Evolutionary conservation across 352 stramenopile genomes (phyloP), one percentile per base, ranked within the genome.

Genomic region (Pythium chondricola): DNA sequence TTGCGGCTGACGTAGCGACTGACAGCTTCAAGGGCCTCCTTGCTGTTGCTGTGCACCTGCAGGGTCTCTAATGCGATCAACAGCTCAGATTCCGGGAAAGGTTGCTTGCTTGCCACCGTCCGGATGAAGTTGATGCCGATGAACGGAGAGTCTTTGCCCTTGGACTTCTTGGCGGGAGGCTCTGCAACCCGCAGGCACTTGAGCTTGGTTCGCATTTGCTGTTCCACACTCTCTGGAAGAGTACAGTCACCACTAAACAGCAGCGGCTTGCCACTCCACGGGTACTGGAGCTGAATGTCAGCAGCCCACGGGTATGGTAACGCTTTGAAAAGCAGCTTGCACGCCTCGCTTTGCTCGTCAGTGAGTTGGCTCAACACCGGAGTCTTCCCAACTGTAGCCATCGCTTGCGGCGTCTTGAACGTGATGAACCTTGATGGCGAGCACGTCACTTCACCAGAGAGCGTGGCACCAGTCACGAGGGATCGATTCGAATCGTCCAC

Each of bases 31-130:
- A 61, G 32, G 1, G 58, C 51, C 27, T 82, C 71, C 0, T 45
- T 49, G 18, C 65, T 48, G 11, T 63, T 41, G 49, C 82, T 83
- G 13, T 67, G 59, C 4, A 90, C 62, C 20, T 58, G 41, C 0
- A 90, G 51, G 13, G 74, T 30, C 38, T 90, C 79, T n/a, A 90
- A 36, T 14, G 67, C 71, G 11, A 47, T 13, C n/a, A 90, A 80
- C 18, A 90, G 30, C 3, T 75, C 49, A 6, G 58, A 57, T 44
- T 87, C 74, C 4, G 30, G 37, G 37, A 78, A 63, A 21, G 61
- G 42, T 21, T 62, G 57, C 33, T 61, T 57, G 20, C 47, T 53
- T 0, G 22, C 43, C 10, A 87, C 31, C 1, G 52, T 72, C 32
- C 59, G 35, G n/a, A 87, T n/a, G 18, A 66, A 69, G 8, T 74